Base-by-base conservation (phyloP, 106 monocot species). In the Alisma plantagoaquatica region DNA sequence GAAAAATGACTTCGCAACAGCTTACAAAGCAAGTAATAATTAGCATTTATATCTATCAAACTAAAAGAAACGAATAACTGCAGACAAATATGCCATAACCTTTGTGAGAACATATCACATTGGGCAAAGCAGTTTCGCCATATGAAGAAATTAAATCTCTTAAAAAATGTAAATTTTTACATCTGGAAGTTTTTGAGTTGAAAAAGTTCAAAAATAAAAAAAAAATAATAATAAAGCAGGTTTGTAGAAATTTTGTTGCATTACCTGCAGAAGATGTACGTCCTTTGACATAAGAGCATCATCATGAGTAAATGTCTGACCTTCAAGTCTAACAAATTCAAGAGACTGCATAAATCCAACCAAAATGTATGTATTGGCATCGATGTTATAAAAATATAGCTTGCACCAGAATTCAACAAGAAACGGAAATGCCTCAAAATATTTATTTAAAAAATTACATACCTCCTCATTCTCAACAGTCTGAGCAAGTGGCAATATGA, bases 181-280 rank as follows among this genome's bases (percentile, higher is more conserved):
- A n/a, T n/a, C n/a, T n/a, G n/a, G n/a, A n/a, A n/a, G n/a, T n/a
- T 38, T 38, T 38, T 38, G 35, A 38, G 35, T 38, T 38, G 35
- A 38, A 38, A 14, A 14, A 6, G 14, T 38, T 38, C 35, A 6
- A 38, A 7, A 38, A 7, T 7, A 38, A 38, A 38, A 7, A 7
- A 38, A 38, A 14, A 6, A 38, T 14, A 38, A 6, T 7, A 38
- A 38, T 38, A 14, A 38, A 38, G 35, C 14, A 38, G 35, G 35
- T 38, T 38, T n/a, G n/a, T n/a, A n/a, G n/a, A n/a, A 38, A 38
- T 38, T 6, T 7, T 38, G 6, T 6, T 38, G 35, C 35, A 38
- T 38, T 72, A 84, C 94, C 84, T 96, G 94, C 38, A 96, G 53
- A 26, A 96, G 78, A 76, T 96, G 84, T 46, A 96, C 64, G 56